Evolutionary conservation across 192 early-diverging fungal species (phyloP).

Genomic region (Coemansia sp.): DNA sequence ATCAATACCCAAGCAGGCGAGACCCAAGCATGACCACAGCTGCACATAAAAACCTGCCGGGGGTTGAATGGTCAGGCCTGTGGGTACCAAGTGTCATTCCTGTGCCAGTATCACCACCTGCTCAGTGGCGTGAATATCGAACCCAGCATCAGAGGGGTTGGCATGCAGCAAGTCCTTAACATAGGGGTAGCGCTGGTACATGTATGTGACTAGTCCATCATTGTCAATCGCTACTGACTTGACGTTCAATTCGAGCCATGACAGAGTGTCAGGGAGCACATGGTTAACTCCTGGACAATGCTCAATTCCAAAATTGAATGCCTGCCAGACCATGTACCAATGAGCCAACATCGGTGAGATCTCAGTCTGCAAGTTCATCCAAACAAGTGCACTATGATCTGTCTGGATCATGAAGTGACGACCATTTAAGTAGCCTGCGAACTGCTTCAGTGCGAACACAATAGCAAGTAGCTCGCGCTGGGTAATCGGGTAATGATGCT

Average conservation of each 20-base stretch:
- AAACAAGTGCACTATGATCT: neutral
- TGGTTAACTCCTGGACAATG: neutral
- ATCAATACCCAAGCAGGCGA: neutral
- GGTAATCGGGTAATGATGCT: no score
- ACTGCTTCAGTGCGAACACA: no score
- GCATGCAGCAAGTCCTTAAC: neutral
- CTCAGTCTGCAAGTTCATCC: neutral
- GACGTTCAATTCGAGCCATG: neutral
- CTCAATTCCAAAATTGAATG: neutral
- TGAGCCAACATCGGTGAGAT: neutral
- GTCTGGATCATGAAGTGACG: no score
- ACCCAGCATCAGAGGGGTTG: neutral
- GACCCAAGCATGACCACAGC: neutral
- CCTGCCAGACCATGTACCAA: neutral
- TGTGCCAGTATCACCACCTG: neutral
- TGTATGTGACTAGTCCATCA: neutral
- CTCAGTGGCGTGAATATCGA: neutral
- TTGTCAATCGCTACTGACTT: neutral
- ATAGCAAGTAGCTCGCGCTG: no score
- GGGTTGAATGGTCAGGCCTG: neutral
- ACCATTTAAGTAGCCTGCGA: no score
- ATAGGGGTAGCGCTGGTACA: neutral
- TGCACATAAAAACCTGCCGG: neutral
- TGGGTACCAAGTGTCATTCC: neutral
- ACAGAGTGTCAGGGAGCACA: neutral